Base-by-base conservation (phyloP, 352 stramenopile genomes). In the Phytophthora brassicae region DNA sequence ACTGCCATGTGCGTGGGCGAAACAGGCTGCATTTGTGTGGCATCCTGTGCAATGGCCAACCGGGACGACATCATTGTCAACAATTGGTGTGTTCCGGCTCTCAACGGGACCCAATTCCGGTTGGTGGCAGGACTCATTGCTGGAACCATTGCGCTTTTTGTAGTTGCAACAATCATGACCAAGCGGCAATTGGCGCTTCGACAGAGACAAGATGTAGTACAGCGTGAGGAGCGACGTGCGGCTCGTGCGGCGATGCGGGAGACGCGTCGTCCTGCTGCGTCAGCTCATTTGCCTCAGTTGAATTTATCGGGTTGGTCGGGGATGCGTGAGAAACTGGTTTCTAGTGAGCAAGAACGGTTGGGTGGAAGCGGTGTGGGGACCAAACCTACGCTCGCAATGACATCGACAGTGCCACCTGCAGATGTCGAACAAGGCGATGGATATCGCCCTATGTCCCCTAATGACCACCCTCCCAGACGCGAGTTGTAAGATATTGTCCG, bases 261-360 rank as follows among this genome's bases (percentile, higher is more conserved):
- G 45, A 12, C 42, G 14, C 42, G 51, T 11, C 68, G 64, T n/a
- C 45, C 68, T 14, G 9, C 55, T 3, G 59, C 54, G 0, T 61
- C 45, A 6, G 59, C 58, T 13, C 68, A 70, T 36, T 51, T 73
- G 41, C 64, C 67, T 19, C 61, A 73, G 16, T 50, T 86, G 33
- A 77, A 55, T 48, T 56, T 86, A 52, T 75, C 68, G n/a, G 77
- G 77, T 6, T 86, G 77, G 77, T 67, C 68, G 38, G 53, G 56
- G 19, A 81, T 81, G 72, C 66, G 75, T 14, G 77, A 86, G 42
- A 76, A 81, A 28, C 59, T 83, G 16, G 67, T 77, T 24, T 68
- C 69, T 4, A 70, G 23, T n/a, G 71, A 79, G 54, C 53, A 72
- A 6, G 45, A 38, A 19, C 48, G 24, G 19, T 51, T 71, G 48